Evolutionary conservation across 208 protist species (phyloP).

Genomic region (Crithidia sp.): DNA sequence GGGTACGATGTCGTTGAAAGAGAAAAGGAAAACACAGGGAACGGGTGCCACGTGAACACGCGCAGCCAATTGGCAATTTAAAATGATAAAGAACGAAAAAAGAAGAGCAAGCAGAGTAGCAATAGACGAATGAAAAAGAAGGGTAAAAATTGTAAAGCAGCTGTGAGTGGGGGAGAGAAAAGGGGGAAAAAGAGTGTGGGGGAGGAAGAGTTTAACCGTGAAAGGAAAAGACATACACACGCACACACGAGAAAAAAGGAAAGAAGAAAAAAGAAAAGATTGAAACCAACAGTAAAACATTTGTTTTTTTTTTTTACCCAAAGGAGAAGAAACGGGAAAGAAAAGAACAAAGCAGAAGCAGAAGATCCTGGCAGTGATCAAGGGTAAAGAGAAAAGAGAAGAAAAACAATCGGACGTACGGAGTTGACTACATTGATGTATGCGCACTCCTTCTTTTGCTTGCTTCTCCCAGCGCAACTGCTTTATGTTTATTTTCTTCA

Average conservation of each 20-base stretch:
- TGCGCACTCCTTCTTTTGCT: no score
- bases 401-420: no score
- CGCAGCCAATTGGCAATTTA: not conserved
- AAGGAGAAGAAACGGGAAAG: not conserved
- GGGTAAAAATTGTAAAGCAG: no score
- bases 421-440: no score
- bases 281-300: not conserved
- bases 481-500: no score
- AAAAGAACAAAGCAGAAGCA: not conserved
- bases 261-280: constrained; percentile 8
- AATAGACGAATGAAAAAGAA: not conserved
- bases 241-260: no score
- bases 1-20: constrained; percentile 3
- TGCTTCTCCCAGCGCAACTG: no score
- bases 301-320: constrained; percentile 8
- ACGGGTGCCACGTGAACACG: not conserved
- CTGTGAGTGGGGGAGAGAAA: not conserved
- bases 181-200: no score
- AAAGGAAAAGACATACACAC: not conserved
- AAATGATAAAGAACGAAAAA: not conserved
- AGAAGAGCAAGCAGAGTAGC: no score
- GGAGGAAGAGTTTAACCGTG: no score
- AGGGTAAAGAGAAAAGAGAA: no score
- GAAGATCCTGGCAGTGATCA: not conserved
- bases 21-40: not conserved